These are phyloP conservation scores for Apiospora pterosperma DNA, from an alignment of 2,329 filamentous ascomycete genomes.

Conservation along the genomic window DNA sequence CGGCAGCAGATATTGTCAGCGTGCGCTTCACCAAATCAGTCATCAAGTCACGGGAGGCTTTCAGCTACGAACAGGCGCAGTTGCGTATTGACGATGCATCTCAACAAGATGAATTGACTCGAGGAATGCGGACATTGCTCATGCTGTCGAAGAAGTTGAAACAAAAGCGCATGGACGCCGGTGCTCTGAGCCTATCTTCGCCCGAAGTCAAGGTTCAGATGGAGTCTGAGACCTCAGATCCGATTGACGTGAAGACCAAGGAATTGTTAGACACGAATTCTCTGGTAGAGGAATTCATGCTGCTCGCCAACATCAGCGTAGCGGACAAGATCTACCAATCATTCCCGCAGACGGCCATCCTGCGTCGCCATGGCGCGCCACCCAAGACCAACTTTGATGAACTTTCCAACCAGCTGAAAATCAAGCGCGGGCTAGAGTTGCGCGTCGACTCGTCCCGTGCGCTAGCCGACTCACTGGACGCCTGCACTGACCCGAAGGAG, in stretches of 20 bases:
- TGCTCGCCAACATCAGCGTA: constrained; percentile 95
- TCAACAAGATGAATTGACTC: constrained; percentile 84
- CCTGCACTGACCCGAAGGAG: constrained; percentile 73
- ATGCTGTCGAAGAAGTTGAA: constrained; percentile 89
- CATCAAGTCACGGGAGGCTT: constrained; percentile 92
- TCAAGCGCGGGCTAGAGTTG: constrained; percentile 78
- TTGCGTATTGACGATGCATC: constrained; percentile 86
- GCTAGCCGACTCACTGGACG: constrained; percentile 89
- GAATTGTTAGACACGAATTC: constrained; percentile 93
- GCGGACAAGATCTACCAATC: constrained; percentile 85
- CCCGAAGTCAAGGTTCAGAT: constrained; percentile 95
- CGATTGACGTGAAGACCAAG: constrained; percentile 95
- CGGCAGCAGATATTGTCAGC: constrained; percentile 79
- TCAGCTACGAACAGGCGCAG: constrained; percentile 96
- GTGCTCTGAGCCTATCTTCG: constrained; percentile 92
- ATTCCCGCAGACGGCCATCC: constrained; percentile 91
- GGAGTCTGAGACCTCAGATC: constrained; percentile 93
- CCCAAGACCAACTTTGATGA: constrained; percentile 97
- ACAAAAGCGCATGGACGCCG: constrained; percentile 94
- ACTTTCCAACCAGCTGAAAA: constrained; percentile 82
- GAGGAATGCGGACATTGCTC: constrained; percentile 83
- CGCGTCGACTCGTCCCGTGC: constrained; percentile 84
- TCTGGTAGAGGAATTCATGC: constrained; percentile 98
- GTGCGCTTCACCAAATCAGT: constrained; percentile 96
- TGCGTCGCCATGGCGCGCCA: constrained; percentile 87